Base-by-base conservation (phyloP, 1,284 basidiomycete genomes). In the Porogramme epimiltina region DNA sequence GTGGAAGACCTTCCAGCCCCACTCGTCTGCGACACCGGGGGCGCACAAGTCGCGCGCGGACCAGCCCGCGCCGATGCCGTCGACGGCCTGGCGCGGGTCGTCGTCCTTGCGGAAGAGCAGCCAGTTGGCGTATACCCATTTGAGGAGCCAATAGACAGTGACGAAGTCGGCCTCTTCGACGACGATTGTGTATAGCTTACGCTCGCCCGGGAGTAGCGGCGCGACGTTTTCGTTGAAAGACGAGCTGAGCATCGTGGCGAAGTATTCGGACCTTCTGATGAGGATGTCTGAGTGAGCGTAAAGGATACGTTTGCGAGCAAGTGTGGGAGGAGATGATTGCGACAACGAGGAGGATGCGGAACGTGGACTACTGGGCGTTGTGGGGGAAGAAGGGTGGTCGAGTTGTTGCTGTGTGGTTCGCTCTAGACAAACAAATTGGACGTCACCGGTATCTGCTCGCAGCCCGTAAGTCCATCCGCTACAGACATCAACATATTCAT, bases 221-320 rank as follows among this genome's bases (percentile, higher is more conserved):
- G 63, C 63, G 3, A 63, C 60, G 42, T 75, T 82, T 67, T 91
- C 89, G 4, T 81, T 69, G 63, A 91, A 93, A 0, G 83, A 80
- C 0, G 87, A 89, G 25, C 79, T 73, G 19, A 94, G 76, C 82
- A 93, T 89, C 1, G 87, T 89, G 2, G 82, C 77, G 63, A 93
- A 93, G 62, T 93, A 93, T 46, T 92, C 89, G 20, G 87, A 88
- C 20, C 90, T 73, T 11, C 79, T 77, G 39, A 73, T 81, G 19
- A 93, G 77, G 38, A 93, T 85, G 62, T 89, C 85, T 2, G 86
- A 85, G 68, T 94, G 91, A 0, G 90, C 90, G 68, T 91, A 93
- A 24, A 95, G 81, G 19, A 89, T 67, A 20, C 86, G 76, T 59
- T 88, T 88, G 11, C 87, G 76, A 10, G 81, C 84, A 4, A 77